Conservation (phyloP, 2,329 filamentous ascomycete genomes). For the Lomentospora prolificans region DNA sequence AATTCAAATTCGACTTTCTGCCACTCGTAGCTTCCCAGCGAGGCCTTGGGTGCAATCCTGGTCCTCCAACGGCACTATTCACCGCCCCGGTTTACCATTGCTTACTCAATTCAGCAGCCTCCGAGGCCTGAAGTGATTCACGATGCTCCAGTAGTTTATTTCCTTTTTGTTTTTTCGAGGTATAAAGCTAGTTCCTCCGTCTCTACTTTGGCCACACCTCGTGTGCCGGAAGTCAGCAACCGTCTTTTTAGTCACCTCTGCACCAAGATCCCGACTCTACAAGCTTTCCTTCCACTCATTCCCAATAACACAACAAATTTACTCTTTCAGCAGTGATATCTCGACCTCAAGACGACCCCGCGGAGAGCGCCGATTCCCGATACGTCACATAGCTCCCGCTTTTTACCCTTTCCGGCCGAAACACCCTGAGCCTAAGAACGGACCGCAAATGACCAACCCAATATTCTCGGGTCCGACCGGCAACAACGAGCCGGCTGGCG, state of each 20-base stretch:
- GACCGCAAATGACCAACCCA: background rate
- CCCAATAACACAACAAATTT: too few species aligned
- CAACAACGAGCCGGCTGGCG: background rate
- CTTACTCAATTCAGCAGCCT: background rate
- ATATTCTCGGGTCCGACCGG: background rate
- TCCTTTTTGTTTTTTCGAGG: background rate
- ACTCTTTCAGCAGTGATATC: too few species aligned
- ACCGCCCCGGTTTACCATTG: background rate
- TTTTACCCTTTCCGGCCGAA: background rate
- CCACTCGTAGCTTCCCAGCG: too few species aligned
- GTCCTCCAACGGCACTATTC: background rate
- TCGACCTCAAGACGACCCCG: background rate
- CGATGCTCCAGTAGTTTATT: background rate
- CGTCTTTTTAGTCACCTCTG: too few species aligned
- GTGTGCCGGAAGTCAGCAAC: too few species aligned
- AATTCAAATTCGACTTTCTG: too few species aligned
- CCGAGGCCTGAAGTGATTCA: background rate
- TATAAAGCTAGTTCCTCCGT: too few species aligned
- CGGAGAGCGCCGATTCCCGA: background rate
- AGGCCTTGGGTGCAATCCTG: too few species aligned
- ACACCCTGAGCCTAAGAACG: too few species aligned
- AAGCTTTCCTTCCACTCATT: background rate
- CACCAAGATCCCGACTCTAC: too few species aligned
- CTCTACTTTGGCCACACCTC: too few species aligned
- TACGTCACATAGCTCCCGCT: background rate